Percentiles rank a stretch among this genome's conserved stretches.
These are phyloP conservation scores for Eucalyptus erythrocorys DNA, from an alignment of 345 rosid genomes.

Conservation along the genomic window DNA sequence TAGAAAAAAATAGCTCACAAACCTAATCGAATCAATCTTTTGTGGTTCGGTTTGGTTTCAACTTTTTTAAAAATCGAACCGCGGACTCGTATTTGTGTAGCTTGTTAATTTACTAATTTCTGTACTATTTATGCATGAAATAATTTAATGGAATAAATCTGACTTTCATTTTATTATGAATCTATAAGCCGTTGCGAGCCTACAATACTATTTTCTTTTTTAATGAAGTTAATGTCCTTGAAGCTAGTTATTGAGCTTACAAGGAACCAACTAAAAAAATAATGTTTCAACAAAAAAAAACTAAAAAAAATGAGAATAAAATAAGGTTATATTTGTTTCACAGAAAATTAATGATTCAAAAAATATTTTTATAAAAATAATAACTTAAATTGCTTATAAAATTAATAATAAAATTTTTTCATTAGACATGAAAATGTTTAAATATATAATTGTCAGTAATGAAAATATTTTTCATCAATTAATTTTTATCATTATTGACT, in stretches of 20 bases:
- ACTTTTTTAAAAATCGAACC: neutral
- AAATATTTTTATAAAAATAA: too few species aligned
- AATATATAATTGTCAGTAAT: too few species aligned
- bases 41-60: neutral
- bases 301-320: too few species aligned
- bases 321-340: fast-evolving
- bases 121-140: neutral
- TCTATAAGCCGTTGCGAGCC: neutral
- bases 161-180: neutral
- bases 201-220: too few species aligned
- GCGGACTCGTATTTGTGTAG: neutral
- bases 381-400: fast-evolving
- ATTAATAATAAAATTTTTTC: neutral
- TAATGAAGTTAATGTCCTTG: neutral
- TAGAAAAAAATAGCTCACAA: too few species aligned
- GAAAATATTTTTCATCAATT: too few species aligned
- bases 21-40: neutral
- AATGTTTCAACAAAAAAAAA: too few species aligned
- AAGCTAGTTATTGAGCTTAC: neutral
- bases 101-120: neutral
- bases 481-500: fast-evolving
- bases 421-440: fast-evolving
- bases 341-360: fast-evolving
- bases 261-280: neutral
- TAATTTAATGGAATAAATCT: neutral